phyloP scores from a whole-genome alignment of 2,329 filamentous ascomycete genomes.

The Tricladium varicosporioides region DNA sequence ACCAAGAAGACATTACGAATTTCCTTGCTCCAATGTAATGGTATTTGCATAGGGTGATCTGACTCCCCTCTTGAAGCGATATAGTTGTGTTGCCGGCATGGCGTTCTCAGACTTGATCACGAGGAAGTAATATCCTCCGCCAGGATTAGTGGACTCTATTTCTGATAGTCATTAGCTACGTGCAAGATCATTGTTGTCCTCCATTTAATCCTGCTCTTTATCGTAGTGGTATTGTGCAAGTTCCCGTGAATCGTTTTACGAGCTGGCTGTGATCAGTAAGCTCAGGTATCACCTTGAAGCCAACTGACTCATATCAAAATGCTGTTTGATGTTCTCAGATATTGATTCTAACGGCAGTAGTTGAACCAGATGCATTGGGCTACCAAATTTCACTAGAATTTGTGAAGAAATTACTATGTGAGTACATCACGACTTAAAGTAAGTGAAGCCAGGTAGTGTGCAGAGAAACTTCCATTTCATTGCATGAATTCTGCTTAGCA shows the following conservation, averaged over 20 bases:
- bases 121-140: neutral
- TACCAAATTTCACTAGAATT: too few relatives aligned
- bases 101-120: conserved; percentile 14
- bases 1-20: conserved; percentile 17
- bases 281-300: too few relatives aligned
- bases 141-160: neutral
- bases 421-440: too few relatives aligned
- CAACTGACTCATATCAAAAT: too few relatives aligned
- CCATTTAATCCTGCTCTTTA: neutral
- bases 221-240: neutral
- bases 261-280: too few relatives aligned
- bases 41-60: conserved; percentile 20
- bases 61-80: conserved; percentile 3
- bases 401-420: too few relatives aligned
- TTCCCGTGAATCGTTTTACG: too few relatives aligned
- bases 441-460: too few relatives aligned
- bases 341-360: too few relatives aligned
- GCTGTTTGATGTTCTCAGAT: too few relatives aligned
- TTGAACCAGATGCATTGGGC: too few relatives aligned
- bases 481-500: neutral
- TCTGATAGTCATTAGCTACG: neutral
- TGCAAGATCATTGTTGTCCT: neutral
- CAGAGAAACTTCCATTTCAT: too few relatives aligned
- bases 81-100: conserved; percentile 6
- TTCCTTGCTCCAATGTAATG: conserved; percentile 12